phyloP scores from a whole-genome alignment of 2,329 filamentous ascomycete species.

The Sporothrix schenckii region DNA sequence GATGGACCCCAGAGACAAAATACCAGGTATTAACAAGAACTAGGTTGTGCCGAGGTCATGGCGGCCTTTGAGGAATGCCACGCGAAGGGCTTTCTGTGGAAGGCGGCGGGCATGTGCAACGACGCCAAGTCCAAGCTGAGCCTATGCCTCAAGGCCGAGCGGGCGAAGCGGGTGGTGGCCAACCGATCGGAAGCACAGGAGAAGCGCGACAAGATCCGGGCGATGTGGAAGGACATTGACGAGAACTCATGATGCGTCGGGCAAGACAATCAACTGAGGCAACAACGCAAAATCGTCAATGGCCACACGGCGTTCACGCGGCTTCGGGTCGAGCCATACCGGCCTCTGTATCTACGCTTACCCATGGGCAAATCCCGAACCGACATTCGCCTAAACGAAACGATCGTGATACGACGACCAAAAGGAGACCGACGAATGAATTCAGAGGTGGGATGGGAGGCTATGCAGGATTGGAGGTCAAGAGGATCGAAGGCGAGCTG shows the following conservation, averaged over 20 bases:
- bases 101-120: conserved; percentile 88
- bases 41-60: conserved; percentile 95
- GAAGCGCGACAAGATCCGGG: conserved; percentile 74
- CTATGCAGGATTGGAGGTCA: background rate
- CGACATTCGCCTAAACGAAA: background rate
- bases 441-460: background rate
- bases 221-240: conserved; percentile 78
- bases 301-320: background rate
- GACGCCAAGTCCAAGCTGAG: conserved; percentile 81
- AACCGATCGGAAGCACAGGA: conserved; percentile 73
- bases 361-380: background rate
- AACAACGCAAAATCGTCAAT: too few relatives aligned
- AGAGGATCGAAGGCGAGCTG: background rate
- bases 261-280: too few relatives aligned
- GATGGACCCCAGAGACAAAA: background rate
- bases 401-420: conserved; percentile 5
- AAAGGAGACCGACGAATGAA: background rate
- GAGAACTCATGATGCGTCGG: conserved; percentile 55
- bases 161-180: conserved; percentile 72
- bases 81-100: conserved; percentile 87
- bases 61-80: conserved; percentile 94
- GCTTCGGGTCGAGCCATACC: background rate
- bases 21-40: conserved; percentile 2
- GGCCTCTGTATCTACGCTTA: background rate
- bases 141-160: conserved; percentile 78